Evolutionary conservation across 768 basidiomycete genomes (phyloP), one percentile per base, ranked within the genome.

Genomic region (Lyophyllum decastes): DNA sequence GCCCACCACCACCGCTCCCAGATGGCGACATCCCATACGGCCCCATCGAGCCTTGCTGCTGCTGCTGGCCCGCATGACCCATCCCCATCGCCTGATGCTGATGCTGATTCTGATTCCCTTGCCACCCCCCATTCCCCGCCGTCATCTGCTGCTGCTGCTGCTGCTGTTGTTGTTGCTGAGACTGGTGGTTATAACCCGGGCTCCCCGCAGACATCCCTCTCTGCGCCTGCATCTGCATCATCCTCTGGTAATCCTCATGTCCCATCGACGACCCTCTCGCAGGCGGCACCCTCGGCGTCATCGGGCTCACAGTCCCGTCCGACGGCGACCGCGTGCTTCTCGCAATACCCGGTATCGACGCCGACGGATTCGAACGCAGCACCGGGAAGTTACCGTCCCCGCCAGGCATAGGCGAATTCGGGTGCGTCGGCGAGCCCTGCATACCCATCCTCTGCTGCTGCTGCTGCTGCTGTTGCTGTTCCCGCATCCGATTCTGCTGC

Each of bases 301-400:
- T 72, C 33, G 83, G 81, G 51, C 83, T 76, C 27, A 78, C 74
- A 24, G 76, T 74, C 34, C 79, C 75, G 58, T 91, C 89, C 17
- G 88, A 85, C n/a, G 90, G 90, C 41, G 90, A 90, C 54, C 89
- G 79, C 49, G 84, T 82, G 62, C 85, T 90, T 64, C 90, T 78
- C 21, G 89, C 87, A 52, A 92, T 92, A 12, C 89, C 89, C 0
- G 88, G 88, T 52, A 90, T 86, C 21, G 82, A 49, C 70, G 41
- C 78, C 62, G 43, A 25, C 5, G 64, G 72, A 65, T 84, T 87
- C 41, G 86, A 86, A 19, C 85, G 78, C 27, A 87, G 71, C 5
- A 77, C 75, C 12, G 83, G 78, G 57, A 82, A 81, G 11, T 17
- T 11, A 54, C 76, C 63, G 17, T 58, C 72, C 63, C 71, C 66